A percentile compares a stretch with the other conserved stretches of the same genome.
phyloP scores from a whole-genome alignment of 345 rosid species.

The Camelina laxa region DNA sequence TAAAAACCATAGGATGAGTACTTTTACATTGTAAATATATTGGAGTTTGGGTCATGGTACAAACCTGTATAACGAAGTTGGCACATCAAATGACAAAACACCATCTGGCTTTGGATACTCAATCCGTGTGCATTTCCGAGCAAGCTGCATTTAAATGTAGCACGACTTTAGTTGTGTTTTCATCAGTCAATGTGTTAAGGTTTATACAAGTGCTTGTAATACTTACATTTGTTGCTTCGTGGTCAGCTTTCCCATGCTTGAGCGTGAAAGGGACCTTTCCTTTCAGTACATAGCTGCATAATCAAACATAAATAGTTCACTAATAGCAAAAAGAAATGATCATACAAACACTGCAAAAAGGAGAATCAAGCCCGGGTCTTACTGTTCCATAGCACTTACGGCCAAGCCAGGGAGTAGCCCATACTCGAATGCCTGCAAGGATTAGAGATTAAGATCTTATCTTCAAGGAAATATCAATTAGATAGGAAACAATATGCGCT shows the following conservation, averaged over 20 bases:
- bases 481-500: neutral
- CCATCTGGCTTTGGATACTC: constrained; percentile 92
- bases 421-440: constrained; percentile 79
- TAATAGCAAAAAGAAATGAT: constrained; percentile 21
- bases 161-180: neutral
- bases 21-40: neutral
- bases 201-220: neutral
- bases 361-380: constrained; percentile 46
- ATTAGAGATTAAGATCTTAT: constrained; percentile 28
- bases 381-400: constrained; percentile 80
- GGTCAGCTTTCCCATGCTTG: constrained; percentile 91
- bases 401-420: constrained; percentile 91
- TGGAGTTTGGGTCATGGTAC: constrained; percentile 11
- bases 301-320: constrained; percentile 30
- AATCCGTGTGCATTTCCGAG: constrained; percentile 62
- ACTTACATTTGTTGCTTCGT: constrained; percentile 84
- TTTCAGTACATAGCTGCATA: constrained; percentile 73
- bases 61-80: constrained; percentile 93
- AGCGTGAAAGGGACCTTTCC: constrained; percentile 78
- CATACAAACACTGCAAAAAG: constrained; percentile 1
- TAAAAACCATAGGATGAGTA: neutral
- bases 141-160: constrained; percentile 56
- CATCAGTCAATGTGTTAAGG: neutral
- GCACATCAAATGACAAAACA: constrained; percentile 79
- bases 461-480: constrained; percentile 32